Base-by-base conservation (phyloP, 225 moss, liverwort and hornwort genomes). In the Physcomitrium patens region DNA sequence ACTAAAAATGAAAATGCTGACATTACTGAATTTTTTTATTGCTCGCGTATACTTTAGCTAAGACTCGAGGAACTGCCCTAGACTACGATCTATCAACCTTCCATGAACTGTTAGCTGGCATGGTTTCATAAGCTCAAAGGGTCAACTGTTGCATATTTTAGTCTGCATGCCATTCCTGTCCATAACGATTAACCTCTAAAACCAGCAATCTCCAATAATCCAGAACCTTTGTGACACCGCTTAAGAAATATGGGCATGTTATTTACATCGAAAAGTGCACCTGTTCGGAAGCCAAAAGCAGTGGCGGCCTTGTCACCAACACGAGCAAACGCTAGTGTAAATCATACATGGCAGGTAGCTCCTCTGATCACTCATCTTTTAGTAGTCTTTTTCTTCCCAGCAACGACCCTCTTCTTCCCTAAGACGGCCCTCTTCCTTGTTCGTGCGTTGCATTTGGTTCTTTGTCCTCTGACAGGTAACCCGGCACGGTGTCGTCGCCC, bases 371-470 rank as follows among this genome's bases (percentile, higher is more conserved):
- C 63, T 82, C 84, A 90, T 85, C 86, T 86, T 70, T 85, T 82
- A 10, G 71, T 83, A 67, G 83, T 45, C 77, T 82, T 88, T 83
- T 88, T 91, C 76, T 91, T 93, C 62, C 91, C 91, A 1, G 86
- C 86, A 53, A 93, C 82, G 7, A 85, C 86, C 26, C 91, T 80
- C 85, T 76, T 91, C 86, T 84, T 95, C 47, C 91, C 86, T 54
- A 37, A 37, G 31, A 37, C 31, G 7, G 31, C 31, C 31, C 80
- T 84, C 55, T 91, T 78, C 57, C 74, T 65, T 19, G 93, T 95
- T 60, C 93, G 83, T 48, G 93, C 88, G 66, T 95, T 93, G 81
- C 91, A 91, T 61, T 89, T 89, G 3, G 87, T 91, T 74, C 89
- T 89, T 79, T 91, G 91, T 22, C 91, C 95, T 80, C 93, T 83